A percentile compares a stretch with the other conserved stretches of the same genome.
Evolutionary conservation across 306 rosid genomes (phyloP).

Genomic region (Dalbergia cochinchinensis): DNA sequence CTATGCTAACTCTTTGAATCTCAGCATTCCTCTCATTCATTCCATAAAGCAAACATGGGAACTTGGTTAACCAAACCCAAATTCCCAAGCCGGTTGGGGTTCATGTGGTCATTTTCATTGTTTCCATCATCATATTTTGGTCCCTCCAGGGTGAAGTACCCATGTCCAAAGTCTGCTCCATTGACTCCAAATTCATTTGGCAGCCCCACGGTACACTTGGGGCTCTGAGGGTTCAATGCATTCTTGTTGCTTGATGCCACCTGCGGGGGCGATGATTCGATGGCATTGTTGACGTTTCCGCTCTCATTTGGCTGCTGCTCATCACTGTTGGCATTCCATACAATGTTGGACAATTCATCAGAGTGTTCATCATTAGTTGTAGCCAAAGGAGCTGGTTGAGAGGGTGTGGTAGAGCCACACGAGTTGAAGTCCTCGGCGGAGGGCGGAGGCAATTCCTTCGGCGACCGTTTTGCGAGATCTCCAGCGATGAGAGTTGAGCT

Average conservation of each 20-base stretch:
- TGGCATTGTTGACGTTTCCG: conserved; percentile 39
- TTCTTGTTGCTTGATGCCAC: conserved; percentile 51
- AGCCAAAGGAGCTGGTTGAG: conserved; percentile 69
- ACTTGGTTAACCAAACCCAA: conserved; percentile 75
- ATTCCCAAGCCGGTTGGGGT: conserved; percentile 55
- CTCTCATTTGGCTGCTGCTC: conserved; percentile 47
- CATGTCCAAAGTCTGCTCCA: conserved; percentile 70
- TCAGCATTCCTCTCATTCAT: conserved; percentile 48
- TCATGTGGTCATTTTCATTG: conserved; percentile 59
- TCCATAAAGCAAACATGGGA: conserved; percentile 91
- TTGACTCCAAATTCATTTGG: conserved; percentile 55
- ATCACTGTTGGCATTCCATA: conserved; percentile 64
- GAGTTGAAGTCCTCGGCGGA: conserved; percentile 56
- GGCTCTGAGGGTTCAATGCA: conserved; percentile 50
- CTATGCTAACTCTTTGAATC: conserved; percentile 31
- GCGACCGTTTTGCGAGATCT: conserved; percentile 85
- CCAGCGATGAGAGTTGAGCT: conserved; percentile 89
- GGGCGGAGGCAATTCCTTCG: conserved; percentile 44
- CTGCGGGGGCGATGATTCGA: conserved; percentile 30
- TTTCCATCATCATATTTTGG: conserved; percentile 69
- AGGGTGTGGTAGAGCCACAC: conserved; percentile 48
- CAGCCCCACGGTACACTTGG: conserved; percentile 54
- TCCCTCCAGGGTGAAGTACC: conserved; percentile 65
- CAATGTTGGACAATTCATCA: conserved; percentile 69
- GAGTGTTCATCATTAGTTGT: conserved; percentile 57